Evolutionary conservation across 169 alveolate species (phyloP).

Genomic region (Eimeria zaria): DNA sequence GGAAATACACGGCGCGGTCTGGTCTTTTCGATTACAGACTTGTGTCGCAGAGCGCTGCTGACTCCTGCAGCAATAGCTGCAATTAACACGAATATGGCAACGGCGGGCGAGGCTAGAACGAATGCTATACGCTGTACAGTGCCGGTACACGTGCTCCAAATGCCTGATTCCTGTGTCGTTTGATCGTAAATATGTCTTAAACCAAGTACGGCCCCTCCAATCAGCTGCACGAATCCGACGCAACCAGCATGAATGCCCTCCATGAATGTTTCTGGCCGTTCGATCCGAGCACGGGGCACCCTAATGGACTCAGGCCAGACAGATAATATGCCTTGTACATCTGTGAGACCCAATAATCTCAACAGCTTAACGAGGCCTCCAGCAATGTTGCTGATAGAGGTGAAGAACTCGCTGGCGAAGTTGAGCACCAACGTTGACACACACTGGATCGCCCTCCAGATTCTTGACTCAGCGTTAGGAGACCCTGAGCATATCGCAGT

Average conservation of each 20-base stretch:
- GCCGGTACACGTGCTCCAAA: background rate
- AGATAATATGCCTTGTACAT: constrained; percentile 44
- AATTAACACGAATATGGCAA: background rate
- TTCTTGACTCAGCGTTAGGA: constrained; percentile 4
- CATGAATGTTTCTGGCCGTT: constrained; percentile 69
- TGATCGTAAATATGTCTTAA: background rate
- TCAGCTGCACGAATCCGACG: constrained; percentile 25
- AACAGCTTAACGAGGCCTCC: constrained; percentile 62
- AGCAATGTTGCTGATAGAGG: constrained; percentile 54
- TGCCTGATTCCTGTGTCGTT: background rate
- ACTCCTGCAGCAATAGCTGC: constrained; percentile 62
- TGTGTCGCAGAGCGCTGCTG: constrained; percentile 64
- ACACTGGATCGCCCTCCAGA: constrained; percentile 26
- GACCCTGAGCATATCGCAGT: constrained; percentile 21
- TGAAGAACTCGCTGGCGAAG: constrained; percentile 67
- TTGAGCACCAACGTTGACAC: constrained; percentile 41
- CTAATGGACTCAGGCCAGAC: constrained; percentile 73
- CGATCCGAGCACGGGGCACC: constrained; percentile 46
- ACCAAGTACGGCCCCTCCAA: constrained; percentile 62
- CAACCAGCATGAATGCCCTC: constrained; percentile 52
- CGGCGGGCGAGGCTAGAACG: constrained; percentile 11
- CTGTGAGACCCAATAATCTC: constrained; percentile 56
- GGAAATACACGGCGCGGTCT: constrained; percentile 72
- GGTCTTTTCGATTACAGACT: constrained; percentile 10
- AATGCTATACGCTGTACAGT: constrained; percentile 23